phyloP scores from a whole-genome alignment of 371 early-diverging fungal species.

The Syncephalastrum sp. region DNA sequence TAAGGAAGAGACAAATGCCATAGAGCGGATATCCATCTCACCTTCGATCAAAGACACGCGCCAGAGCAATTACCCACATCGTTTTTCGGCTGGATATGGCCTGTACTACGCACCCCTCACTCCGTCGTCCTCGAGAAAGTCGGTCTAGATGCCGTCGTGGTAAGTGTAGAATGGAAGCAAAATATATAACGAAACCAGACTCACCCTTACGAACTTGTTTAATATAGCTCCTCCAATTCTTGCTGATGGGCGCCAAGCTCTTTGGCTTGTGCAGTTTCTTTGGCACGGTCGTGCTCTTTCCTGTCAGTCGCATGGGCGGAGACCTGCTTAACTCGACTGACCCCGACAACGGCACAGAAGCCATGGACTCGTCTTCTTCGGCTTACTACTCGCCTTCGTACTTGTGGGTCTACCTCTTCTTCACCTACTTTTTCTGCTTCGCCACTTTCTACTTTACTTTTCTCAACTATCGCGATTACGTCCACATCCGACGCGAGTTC shows the following conservation, averaged over 20 bases:
- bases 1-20: slow-evolving; percentile 17
- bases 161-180: slow-evolving; percentile 12
- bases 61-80: slow-evolving; percentile 50
- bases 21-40: background rate
- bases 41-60: slow-evolving; percentile 40
- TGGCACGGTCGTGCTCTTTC: slow-evolving; percentile 45
- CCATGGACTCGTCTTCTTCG: background rate
- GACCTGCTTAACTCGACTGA: slow-evolving; percentile 29
- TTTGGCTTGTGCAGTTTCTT: slow-evolving; percentile 52
- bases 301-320: slow-evolving; percentile 49
- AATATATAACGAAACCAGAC: background rate
- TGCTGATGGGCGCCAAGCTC: slow-evolving; percentile 49
- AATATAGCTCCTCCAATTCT: slow-evolving; percentile 48
- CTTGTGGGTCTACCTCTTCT: slow-evolving; percentile 57
- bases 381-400: slow-evolving; percentile 31
- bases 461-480: slow-evolving; percentile 60
- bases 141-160: slow-evolving; percentile 70
- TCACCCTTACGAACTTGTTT: background rate
- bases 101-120: slow-evolving; percentile 53
- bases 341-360: slow-evolving; percentile 5
- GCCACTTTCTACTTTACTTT: slow-evolving; percentile 60
- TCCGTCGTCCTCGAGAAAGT: slow-evolving; percentile 59
- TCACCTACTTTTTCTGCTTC: slow-evolving; percentile 64
- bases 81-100: slow-evolving; percentile 66
- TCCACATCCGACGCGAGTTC: slow-evolving; percentile 53